A percentile compares a stretch with the other conserved stretches of the same genome.
phyloP scores from a whole-genome alignment of 306 rosid species.

The Prinsepia uniflora region DNA sequence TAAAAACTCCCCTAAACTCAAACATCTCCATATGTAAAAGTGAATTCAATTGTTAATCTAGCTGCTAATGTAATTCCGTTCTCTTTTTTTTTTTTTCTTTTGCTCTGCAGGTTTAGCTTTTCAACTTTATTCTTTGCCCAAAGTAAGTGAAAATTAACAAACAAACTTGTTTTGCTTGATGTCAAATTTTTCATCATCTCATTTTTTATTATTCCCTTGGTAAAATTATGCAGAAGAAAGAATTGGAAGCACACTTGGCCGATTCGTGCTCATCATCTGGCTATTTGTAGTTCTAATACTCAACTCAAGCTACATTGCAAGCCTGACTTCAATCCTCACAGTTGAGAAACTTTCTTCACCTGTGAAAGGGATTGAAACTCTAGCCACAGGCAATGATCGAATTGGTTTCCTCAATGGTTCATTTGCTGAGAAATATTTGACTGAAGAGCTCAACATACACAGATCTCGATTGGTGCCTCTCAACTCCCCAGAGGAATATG shows the following conservation, averaged over 20 bases:
- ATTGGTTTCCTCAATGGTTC: slow-evolving; percentile 52
- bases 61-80: background rate
- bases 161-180: background rate
- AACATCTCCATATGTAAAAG: background rate
- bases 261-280: slow-evolving; percentile 32
- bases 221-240: slow-evolving; percentile 24
- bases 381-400: slow-evolving; percentile 43
- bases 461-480: slow-evolving; percentile 57
- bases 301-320: slow-evolving; percentile 33
- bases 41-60: background rate
- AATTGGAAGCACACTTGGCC: slow-evolving; percentile 24
- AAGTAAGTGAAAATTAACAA: slow-evolving; percentile 20
- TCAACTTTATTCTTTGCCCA: slow-evolving; percentile 49
- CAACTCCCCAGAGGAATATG: slow-evolving; percentile 46
- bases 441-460: slow-evolving; percentile 45
- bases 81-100: slow-evolving; percentile 13
- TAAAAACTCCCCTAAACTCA: background rate
- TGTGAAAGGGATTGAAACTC: slow-evolving; percentile 64
- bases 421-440: slow-evolving; percentile 42
- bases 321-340: slow-evolving; percentile 39
- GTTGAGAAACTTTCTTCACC: slow-evolving; percentile 67
- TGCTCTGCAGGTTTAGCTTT: slow-evolving; percentile 65
- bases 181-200: too few relatives aligned
- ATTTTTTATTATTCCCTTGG: background rate
- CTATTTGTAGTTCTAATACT: slow-evolving; percentile 29